Evolutionary conservation across 1,139 yeast genomes (phyloP), one percentile per base, ranked within the genome.

Genomic region (Scheffersomyces titani): DNA sequence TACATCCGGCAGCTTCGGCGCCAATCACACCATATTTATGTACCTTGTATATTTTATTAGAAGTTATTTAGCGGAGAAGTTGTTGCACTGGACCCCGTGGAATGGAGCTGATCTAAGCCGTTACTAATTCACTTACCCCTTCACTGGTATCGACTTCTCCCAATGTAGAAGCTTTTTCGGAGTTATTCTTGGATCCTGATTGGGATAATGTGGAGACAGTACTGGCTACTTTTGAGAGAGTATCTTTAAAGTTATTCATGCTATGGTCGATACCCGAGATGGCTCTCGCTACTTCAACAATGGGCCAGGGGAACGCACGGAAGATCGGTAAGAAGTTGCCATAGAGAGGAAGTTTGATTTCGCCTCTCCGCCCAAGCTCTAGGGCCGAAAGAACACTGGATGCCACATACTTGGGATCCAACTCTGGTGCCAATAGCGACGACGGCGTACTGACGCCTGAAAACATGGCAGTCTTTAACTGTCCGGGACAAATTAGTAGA

Each of bases 401-500:
- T 0, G 97, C 97, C 11, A 92, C 89, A 57, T 77, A 76, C 13
- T 65, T 65, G 0, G 96, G 92, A 40, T 87, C 88, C 52, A 92
- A 74, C 61, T 89, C 90, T 0, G 98, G 98, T 0, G 98, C 98
- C 19, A 92, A 69, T 3, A 88, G 59, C 1, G 79, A 72, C 4
- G 90, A 86, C 0, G 98, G 97, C 0, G 97, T 88, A 36, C 70
- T 63, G 5, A 93, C 89, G 2, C 87, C 86, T 44, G 74, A 75
- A 68, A 93, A 93, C 90, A 93, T 82, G 5, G 71, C 66, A 0
- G 97, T 91, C 55, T 79, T 81, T 58, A 93, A 70, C 68, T 93
- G 98, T 0, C 99, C 98, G 0, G 97, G 97, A 65, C 96, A 88
- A 0, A 93, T 80, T 49, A 93, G 76, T 55, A 93, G 73, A 0